phyloP scores from a whole-genome alignment of 2,329 filamentous ascomycete species.

The Sclerotinia subarctica region DNA sequence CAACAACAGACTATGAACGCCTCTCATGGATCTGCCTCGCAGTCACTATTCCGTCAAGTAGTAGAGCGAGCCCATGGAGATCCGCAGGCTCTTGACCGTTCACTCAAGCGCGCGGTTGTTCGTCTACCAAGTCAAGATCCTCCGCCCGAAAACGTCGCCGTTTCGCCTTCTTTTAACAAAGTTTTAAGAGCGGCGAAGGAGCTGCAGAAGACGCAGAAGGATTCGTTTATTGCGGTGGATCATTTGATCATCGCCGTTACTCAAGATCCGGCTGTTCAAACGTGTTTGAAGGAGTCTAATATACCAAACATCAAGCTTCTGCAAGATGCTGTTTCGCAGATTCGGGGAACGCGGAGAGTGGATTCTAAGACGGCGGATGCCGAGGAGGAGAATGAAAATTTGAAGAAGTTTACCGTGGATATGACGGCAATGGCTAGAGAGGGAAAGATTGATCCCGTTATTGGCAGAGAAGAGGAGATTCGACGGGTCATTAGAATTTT shows the following conservation, averaged over 20 bases:
- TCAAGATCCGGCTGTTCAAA: constrained; percentile 74
- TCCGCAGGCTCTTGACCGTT: constrained; percentile 79
- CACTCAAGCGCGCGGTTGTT: constrained; percentile 88
- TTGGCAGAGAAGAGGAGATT: constrained; percentile 94
- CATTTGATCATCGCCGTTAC: constrained; percentile 84
- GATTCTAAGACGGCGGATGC: constrained; percentile 95
- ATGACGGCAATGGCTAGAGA: constrained; percentile 96
- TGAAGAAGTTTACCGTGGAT: constrained; percentile 98
- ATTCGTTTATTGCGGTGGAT: constrained; percentile 90
- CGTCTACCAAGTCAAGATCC: constrained; percentile 92
- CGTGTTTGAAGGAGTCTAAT: constrained; percentile 77
- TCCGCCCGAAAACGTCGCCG: constrained; percentile 81
- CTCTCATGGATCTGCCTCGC: constrained; percentile 56
- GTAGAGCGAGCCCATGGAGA: constrained; percentile 93
- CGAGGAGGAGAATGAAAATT: constrained; percentile 88
- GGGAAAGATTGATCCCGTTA: constrained; percentile 96
- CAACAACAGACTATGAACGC: constrained; percentile 66
- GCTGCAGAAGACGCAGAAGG: constrained; percentile 94
- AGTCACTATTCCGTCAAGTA: constrained; percentile 90
- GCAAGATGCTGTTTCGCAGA: constrained; percentile 84
- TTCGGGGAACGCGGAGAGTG: constrained; percentile 87
- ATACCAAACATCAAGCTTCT: constrained; percentile 88
- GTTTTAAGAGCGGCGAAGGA: constrained; percentile 83
- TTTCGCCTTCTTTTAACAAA: constrained; percentile 77
- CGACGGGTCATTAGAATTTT: constrained; percentile 87